Base-by-base conservation (phyloP, 1,284 basidiomycete genomes). In the Phaffia rhodozyma region DNA sequence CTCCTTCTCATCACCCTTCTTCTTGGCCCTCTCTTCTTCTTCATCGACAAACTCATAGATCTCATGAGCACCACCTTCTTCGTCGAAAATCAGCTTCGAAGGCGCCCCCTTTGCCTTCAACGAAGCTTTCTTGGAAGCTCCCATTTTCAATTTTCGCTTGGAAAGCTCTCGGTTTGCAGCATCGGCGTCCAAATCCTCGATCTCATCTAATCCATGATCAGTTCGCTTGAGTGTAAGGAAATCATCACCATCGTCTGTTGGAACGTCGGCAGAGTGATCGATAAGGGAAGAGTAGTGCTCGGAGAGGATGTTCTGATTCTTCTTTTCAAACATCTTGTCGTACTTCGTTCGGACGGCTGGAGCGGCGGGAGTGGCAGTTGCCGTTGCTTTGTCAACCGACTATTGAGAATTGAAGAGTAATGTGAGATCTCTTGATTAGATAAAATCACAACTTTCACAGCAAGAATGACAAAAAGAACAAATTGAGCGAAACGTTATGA, bases 241-340 rank as follows among this genome's bases (percentile, higher is more conserved):
- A 66, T 96, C 93, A 69, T 85, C 85, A 5, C 86, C 86, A 25
- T 68, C 68, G 25, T 65, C 67, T 34, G 71, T 80, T 0, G 72
- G 75, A 29, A 73, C 74, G 58, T 79, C 81, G 32, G 72, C 77
- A 54, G 75, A 73, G 64, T 86, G 86, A 65, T 90, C 87, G 62
- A 97, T 80, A 58, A 98, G 84, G 71, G 91, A 91, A 64, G 80
- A 82, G 77, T 97, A 97, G 74, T 97, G 93, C 67, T 86, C 83
- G 0, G 91, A 92, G 23, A 97, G 82, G 60, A 97, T 87, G 68
- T 85, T 87, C 75, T 97, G 93, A 74, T 97, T 97, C 76, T 90
- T 93, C 65, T 94, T 85, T 72, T 89, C 88, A 72, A 98, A 98
- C 91, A 98, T 97, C 60, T 91, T 84, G 75, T 98, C 96, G 75